Evolutionary conservation across 2,329 filamentous ascomycete genomes (phyloP).

Genomic region (Fusarium caatingaense): DNA sequence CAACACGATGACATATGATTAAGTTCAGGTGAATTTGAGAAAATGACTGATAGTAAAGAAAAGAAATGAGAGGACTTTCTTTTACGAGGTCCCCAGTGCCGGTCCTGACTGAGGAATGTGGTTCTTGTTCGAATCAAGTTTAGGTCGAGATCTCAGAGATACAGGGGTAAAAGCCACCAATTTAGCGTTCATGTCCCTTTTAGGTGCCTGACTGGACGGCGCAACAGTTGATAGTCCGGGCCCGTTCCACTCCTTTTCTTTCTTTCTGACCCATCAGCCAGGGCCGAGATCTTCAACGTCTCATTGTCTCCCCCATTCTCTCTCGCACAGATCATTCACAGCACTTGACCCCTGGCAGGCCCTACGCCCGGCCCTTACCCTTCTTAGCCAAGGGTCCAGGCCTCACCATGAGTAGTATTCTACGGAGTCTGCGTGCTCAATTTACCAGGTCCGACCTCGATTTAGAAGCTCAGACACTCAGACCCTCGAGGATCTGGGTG

Average conservation of each 20-base stretch:
- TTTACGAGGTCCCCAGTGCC: conserved; percentile 6
- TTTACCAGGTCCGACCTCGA: conserved; percentile 20
- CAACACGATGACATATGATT: background rate
- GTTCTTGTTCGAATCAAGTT: background rate
- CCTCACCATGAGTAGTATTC: conserved; percentile 4
- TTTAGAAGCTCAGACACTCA: conserved; percentile 27
- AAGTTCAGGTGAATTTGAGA: background rate
- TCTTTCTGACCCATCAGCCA: conserved; percentile 7
- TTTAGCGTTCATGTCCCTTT: background rate
- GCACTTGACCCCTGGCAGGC: background rate
- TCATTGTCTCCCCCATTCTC: background rate
- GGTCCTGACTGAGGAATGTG: background rate
- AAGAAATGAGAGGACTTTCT: conserved; percentile 8
- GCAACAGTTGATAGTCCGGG: conserved; percentile 17
- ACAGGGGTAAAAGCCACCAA: background rate
- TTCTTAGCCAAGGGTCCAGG: background rate
- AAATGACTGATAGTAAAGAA: background rate
- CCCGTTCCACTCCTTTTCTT: conserved; percentile 8
- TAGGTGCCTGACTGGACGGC: background rate
- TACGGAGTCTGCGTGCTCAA: conserved; percentile 20
- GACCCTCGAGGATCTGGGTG: conserved; percentile 3
- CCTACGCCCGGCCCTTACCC: conserved; percentile 11
- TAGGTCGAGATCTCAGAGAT: background rate
- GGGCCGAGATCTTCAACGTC: conserved; percentile 11
- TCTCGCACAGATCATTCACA: background rate